Percentiles rank a stretch among this genome's conserved stretches.
Evolutionary conservation across 495 filamentous ascomycete genomes (phyloP).

Genomic region (Penicillium bovifimosum): DNA sequence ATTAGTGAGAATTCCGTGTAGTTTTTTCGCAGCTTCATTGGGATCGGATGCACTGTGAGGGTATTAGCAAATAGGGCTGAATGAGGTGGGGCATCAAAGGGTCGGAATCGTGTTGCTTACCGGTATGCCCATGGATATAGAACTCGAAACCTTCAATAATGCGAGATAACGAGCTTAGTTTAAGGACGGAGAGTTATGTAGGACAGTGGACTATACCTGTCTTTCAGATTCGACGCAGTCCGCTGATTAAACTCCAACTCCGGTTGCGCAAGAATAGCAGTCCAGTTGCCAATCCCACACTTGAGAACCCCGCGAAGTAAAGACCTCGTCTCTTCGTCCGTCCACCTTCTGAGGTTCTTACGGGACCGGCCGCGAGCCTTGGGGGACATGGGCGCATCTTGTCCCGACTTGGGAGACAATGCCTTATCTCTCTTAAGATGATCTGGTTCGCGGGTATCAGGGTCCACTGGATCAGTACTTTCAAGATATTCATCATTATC

Average conservation of each 20-base stretch:
- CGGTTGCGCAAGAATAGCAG: constrained; percentile 68
- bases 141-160: constrained; percentile 54
- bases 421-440: background rate
- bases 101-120: constrained; percentile 12
- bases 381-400: constrained; percentile 32
- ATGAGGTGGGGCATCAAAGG: no score
- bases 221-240: constrained; percentile 77
- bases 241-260: constrained; percentile 71
- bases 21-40: constrained; percentile 42
- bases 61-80: constrained; percentile 7
- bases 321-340: constrained; percentile 74
- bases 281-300: constrained; percentile 87
- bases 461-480: constrained; percentile 5
- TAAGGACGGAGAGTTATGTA: background rate
- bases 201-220: constrained; percentile 44
- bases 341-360: constrained; percentile 61
- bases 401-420: constrained; percentile 14
- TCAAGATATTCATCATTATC: constrained; percentile 6
- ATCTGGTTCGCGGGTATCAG: constrained; percentile 4
- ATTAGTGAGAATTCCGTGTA: constrained; percentile 37
- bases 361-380: constrained; percentile 41
- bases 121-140: constrained; percentile 60
- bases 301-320: constrained; percentile 71
- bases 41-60: constrained; percentile 33
- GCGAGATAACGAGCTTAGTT: constrained; percentile 8